A percentile compares a stretch with the other conserved stretches of the same genome.
phyloP scores from a whole-genome alignment of 1,284 basidiomycete genomes.

The Boletellus deceptivus region DNA sequence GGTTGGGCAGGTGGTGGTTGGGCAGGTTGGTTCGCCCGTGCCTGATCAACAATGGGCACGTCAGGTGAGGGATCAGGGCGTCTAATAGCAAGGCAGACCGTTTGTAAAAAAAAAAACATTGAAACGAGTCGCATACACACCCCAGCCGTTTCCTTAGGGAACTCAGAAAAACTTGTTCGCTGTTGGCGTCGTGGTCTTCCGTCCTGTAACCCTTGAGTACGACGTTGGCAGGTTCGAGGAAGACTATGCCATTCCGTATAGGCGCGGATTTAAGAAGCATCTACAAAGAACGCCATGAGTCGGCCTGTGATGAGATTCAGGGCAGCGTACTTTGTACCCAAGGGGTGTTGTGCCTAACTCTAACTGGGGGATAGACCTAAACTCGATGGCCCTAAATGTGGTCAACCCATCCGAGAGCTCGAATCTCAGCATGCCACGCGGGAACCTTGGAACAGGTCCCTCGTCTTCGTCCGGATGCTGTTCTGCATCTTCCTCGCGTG shows the following conservation, averaged over 20 bases:
- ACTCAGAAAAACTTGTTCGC: constrained; percentile 52
- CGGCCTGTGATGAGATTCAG: constrained; percentile 1
- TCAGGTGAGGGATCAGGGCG: constrained; percentile 28
- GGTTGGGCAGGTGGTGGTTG: constrained; percentile 10
- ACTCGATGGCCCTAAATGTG: constrained; percentile 67
- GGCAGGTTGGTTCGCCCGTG: constrained; percentile 4
- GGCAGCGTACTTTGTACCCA: constrained; percentile 62
- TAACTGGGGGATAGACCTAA: constrained; percentile 54
- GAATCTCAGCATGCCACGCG: constrained; percentile 65
- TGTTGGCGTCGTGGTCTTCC: constrained; percentile 55
- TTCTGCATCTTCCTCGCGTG: constrained; percentile 42
- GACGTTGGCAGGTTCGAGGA: constrained; percentile 65
- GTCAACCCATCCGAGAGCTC: constrained; percentile 65
- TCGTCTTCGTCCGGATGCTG: constrained; percentile 62
- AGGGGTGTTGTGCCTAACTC: constrained; percentile 65
- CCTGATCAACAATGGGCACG: constrained; percentile 5
- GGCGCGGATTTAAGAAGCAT: constrained; percentile 61
- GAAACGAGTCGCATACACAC: constrained; percentile 40
- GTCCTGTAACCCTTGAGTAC: constrained; percentile 55
- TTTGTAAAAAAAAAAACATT: not conserved
- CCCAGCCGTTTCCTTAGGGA: constrained; percentile 57
- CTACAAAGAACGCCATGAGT: constrained; percentile 48
- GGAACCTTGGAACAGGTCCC: constrained; percentile 71
- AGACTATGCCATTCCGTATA: constrained; percentile 62
- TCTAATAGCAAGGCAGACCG: constrained; percentile 10